Base-by-base conservation (phyloP, 75 land plant genomes). In the Pinus taeda region DNA sequence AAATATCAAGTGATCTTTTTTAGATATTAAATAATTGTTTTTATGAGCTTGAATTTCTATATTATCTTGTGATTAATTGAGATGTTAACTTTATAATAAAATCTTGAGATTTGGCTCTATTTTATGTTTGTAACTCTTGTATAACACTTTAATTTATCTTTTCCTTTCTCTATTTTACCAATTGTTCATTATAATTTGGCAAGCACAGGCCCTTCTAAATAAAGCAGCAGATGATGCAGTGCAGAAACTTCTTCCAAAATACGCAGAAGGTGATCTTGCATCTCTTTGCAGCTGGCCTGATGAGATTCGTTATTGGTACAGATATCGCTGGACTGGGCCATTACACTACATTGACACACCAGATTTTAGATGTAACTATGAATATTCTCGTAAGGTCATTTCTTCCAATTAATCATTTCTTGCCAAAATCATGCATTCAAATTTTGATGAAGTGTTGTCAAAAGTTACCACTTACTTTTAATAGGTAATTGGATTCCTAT, bases 261-360 rank as follows among this genome's bases (percentile, higher is more conserved):
- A 79, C 58, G 95, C 77, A 22, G 77, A 86, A 17, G 92, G 97
- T 14, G 87, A 94, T 64, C 74, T 95, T 29, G 83, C 97, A 20
- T 78, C 86, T 15, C 83, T 93, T 9, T 91, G 98, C 63, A 37
- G 82, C 37, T 95, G 98, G 98, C 81, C 98, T 6, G 98, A 95
- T 60, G 93, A 93, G 74, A 79, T 95, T 60, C 79, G 90, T 58
- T 88, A 86, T 74, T 84, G 85, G 89, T 77, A 79, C 67, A 88
- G 76, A 60, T 95, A 88, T 61, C 84, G 81, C 29, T 95, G 98
- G 98, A 85, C 87, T 9, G 85, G 89, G 75, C 75, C 90, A 62
- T 84, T 93, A 66, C 93, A 91, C 74, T 91, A 81, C 87, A 88
- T 90, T 56, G 90, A 93, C 79, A 93, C 96, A 2, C 94, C 96